These are phyloP conservation scores for Artemisia argyi DNA, from an alignment of 129 eudicot genomes.

Conservation along the genomic window DNA sequence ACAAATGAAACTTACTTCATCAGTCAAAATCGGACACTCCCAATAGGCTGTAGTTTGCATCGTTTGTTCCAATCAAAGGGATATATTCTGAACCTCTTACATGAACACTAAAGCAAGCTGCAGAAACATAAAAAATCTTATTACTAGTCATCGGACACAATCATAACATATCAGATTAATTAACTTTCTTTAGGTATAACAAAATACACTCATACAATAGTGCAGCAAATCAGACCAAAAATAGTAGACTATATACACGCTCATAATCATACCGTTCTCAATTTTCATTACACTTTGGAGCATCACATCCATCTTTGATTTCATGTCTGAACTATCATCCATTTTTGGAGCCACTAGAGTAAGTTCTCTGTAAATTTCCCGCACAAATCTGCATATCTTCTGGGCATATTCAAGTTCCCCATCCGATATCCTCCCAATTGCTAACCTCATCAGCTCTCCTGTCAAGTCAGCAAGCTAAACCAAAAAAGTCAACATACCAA, in stretches of 20 bases:
- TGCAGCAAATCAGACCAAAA: slow-evolving; percentile 3
- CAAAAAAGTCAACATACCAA: slow-evolving; percentile 15
- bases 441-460: slow-evolving; percentile 98
- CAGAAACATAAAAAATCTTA: slow-evolving; percentile 23
- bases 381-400: slow-evolving; percentile 90
- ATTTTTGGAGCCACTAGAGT: slow-evolving; percentile 73
- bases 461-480: slow-evolving; percentile 93
- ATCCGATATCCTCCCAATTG: slow-evolving; percentile 88
- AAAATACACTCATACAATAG: neutral
- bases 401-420: slow-evolving; percentile 92
- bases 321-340: slow-evolving; percentile 88
- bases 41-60: slow-evolving; percentile 48
- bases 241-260: neutral
- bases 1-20: slow-evolving; percentile 21
- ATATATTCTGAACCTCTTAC: slow-evolving; percentile 96
- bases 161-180: neutral
- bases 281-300: slow-evolving; percentile 96
- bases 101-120: slow-evolving; percentile 94
- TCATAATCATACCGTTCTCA: slow-evolving; percentile 71
- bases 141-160: neutral
- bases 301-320: slow-evolving; percentile 88
- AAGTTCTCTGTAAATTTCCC: slow-evolving; percentile 81
- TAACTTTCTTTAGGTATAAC: neutral
- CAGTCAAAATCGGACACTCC: slow-evolving; percentile 51
- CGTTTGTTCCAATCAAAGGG: slow-evolving; percentile 69